A percentile compares a stretch with the other conserved stretches of the same genome.
phyloP scores from a whole-genome alignment of 768 basidiomycete genomes.

The Pleurotus ostreatus region DNA sequence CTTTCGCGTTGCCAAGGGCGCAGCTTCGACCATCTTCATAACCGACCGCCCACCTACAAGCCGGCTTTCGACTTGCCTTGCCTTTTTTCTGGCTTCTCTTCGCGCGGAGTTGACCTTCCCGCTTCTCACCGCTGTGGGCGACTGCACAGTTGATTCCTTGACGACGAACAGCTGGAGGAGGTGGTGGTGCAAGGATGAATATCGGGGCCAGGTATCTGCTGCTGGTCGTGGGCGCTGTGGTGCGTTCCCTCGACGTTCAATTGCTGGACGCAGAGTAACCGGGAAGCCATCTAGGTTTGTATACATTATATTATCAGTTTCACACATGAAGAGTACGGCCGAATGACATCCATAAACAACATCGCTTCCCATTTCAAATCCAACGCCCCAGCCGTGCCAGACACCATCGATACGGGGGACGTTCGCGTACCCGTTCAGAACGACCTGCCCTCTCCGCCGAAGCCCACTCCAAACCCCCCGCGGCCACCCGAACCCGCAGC shows the following conservation, averaged over 20 bases:
- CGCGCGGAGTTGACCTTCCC: too few relatives aligned
- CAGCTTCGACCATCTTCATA: too few relatives aligned
- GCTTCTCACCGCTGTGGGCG: too few relatives aligned
- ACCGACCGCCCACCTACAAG: too few relatives aligned
- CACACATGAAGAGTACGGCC: slow-evolving; percentile 41
- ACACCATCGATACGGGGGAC: slow-evolving; percentile 10
- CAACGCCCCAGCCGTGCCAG: slow-evolving; percentile 26
- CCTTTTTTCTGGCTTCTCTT: too few relatives aligned
- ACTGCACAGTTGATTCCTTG: too few relatives aligned
- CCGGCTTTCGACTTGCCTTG: too few relatives aligned
- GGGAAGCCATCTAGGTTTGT: slow-evolving; percentile 19
- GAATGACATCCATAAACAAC: slow-evolving; percentile 34
- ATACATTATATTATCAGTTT: slow-evolving; percentile 40
- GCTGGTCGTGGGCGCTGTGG: background rate
- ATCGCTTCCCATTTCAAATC: slow-evolving; percentile 21
- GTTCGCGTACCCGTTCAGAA: background rate
- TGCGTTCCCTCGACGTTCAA: background rate
- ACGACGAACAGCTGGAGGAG: too few relatives aligned
- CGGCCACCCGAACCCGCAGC: background rate
- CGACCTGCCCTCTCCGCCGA: background rate
- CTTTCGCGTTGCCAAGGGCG: too few relatives aligned
- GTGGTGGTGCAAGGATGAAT: background rate
- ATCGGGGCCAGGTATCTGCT: background rate
- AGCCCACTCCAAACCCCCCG: background rate
- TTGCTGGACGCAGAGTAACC: too few relatives aligned